These are phyloP conservation scores for Cryptococcus amylolentus DNA, from an alignment of 1,284 basidiomycete genomes.

Conservation along the genomic window DNA sequence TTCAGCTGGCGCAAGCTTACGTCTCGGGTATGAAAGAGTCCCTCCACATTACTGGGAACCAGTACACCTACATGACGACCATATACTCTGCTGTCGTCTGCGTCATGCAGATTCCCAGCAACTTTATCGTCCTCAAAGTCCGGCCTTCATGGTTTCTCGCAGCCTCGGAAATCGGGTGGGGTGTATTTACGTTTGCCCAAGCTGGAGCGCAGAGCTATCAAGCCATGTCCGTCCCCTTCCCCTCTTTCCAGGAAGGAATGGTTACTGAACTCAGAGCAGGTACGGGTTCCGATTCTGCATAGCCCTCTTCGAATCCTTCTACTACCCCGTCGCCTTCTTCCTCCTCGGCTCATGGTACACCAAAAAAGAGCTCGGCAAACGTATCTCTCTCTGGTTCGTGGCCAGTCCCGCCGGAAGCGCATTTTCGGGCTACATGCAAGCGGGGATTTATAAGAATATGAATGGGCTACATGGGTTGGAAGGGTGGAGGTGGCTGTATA, in stretches of 20 bases:
- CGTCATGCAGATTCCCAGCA: slow-evolving; percentile 11
- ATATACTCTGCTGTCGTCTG: slow-evolving; percentile 22
- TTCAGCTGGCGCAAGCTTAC: slow-evolving; percentile 22
- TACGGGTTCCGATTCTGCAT: slow-evolving; percentile 23
- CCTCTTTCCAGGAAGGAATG: not conserved
- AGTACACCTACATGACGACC: slow-evolving; percentile 25
- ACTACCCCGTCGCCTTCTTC: slow-evolving; percentile 23
- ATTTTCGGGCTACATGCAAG: slow-evolving; percentile 28
- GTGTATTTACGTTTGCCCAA: slow-evolving; percentile 13
- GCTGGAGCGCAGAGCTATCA: slow-evolving; percentile 10
- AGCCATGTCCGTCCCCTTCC: slow-evolving; percentile 4
- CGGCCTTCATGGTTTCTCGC: slow-evolving; percentile 9
- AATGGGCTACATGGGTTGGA: slow-evolving; percentile 21
- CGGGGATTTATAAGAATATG: slow-evolving; percentile 26
- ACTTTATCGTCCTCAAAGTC: slow-evolving; percentile 12
- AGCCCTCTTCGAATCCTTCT: slow-evolving; percentile 24
- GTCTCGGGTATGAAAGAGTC: slow-evolving; percentile 34
- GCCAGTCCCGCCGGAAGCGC: slow-evolving; percentile 32
- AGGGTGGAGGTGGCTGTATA: slow-evolving; percentile 35
- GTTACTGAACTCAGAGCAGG: slow-evolving; percentile 1
- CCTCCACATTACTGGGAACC: slow-evolving; percentile 24
- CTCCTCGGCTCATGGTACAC: slow-evolving; percentile 29
- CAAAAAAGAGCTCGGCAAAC: slow-evolving; percentile 25
- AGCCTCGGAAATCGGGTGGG: slow-evolving; percentile 13
- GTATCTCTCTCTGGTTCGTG: slow-evolving; percentile 30